Base-by-base conservation (phyloP, 495 filamentous ascomycete species). In the Penicillium herquei region DNA sequence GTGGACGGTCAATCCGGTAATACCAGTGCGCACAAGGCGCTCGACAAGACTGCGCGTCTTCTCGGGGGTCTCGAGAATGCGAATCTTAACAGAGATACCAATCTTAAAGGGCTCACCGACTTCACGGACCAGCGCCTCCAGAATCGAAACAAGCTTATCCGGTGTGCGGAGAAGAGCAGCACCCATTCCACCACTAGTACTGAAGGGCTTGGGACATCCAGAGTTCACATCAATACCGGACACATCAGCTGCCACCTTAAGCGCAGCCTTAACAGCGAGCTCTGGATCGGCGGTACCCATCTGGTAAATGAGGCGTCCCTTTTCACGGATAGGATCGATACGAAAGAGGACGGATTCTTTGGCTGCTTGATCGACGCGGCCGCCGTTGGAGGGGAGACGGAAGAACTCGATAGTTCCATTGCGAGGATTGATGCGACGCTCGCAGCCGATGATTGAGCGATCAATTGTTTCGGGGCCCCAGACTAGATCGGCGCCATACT, bases 381-480 rank as follows among this genome's bases (percentile, higher is more conserved):
- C 74, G 39, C 83, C 79, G 64, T 91, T 86, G 16, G 90, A 90
- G 11, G 90, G 83, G 6, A 81, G 57, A 37, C 92, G 84, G 14
- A 84, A 85, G 77, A 88, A 97, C 66, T 98, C 95, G 69, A 98
- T 82, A 34, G 84, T 90, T 40, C 75, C 77, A 12, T 88, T 90
- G 34, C 79, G 78, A 10, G 86, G 77, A 71, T 97, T 96, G 55
- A 86, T 70, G 52, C 84, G 86, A 44, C 91, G 83, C 1, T 76
- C 83, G 14, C 90, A 87, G 54, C 94, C 95, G 64, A 97, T 95
- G 60, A 98, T 82, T 41, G 92, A 82, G 64, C 82, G 84, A 68
- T 98, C 94, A 56, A 98, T 86, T 2, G 91, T 97, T 73, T 98
- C 94, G 7, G 94, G 94, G 9, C 92, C 93, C 94, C 93, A 98